Evolutionary conservation across 805 yeast genomes (phyloP).

Genomic region (Ogataea methylovora): DNA sequence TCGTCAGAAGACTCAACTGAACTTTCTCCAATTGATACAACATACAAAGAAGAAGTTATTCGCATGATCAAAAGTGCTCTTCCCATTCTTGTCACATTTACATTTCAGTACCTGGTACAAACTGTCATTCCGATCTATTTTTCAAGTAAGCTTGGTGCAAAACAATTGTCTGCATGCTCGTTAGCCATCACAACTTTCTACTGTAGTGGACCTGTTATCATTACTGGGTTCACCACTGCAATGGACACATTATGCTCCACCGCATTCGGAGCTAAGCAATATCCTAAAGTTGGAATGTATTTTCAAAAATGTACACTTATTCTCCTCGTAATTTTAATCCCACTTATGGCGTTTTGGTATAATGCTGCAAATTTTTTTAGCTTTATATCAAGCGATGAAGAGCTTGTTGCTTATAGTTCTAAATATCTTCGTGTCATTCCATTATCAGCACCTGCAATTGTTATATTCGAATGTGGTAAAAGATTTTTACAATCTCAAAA

Average conservation of each 20-base stretch:
- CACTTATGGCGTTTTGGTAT: slow-evolving; percentile 54
- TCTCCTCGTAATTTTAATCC: slow-evolving; percentile 39
- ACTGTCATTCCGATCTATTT: slow-evolving; percentile 67
- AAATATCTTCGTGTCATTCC: slow-evolving; percentile 44
- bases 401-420: slow-evolving; percentile 41
- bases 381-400: slow-evolving; percentile 33
- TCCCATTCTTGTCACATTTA: slow-evolving; percentile 61
- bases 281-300: slow-evolving; percentile 55
- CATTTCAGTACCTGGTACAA: slow-evolving; percentile 62
- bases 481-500: slow-evolving; percentile 71
- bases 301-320: slow-evolving; percentile 58
- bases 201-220: slow-evolving; percentile 61
- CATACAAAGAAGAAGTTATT: slow-evolving; percentile 9
- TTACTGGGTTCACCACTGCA: slow-evolving; percentile 69
- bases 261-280: slow-evolving; percentile 61
- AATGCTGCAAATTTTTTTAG: slow-evolving; percentile 36
- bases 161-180: slow-evolving; percentile 64
- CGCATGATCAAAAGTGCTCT: slow-evolving; percentile 31
- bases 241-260: slow-evolving; percentile 73
- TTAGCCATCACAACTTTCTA: slow-evolving; percentile 69
- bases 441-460: slow-evolving; percentile 61
- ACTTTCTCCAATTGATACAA: slow-evolving; percentile 3
- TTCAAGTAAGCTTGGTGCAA: slow-evolving; percentile 60
- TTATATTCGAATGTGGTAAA: slow-evolving; percentile 61
- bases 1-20: not conserved